Conservation (phyloP, 768 basidiomycete species). For the Lepiota subincarnata region DNA sequence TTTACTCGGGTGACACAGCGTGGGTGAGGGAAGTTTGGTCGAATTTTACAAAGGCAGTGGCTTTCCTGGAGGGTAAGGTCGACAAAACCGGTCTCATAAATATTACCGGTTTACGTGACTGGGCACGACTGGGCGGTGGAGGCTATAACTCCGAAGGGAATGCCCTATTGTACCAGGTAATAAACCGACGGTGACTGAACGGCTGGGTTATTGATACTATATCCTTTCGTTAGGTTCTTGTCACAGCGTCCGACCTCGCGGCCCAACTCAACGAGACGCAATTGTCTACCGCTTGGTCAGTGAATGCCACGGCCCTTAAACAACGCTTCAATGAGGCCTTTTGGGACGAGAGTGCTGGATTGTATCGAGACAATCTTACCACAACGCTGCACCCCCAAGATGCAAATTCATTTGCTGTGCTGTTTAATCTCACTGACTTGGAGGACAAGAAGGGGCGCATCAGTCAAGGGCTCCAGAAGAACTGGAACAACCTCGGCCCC, state of each 20-base stretch:
- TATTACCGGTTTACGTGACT: constrained; percentile 53
- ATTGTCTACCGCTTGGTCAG: constrained; percentile 33
- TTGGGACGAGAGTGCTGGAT: constrained; percentile 43
- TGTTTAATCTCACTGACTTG: constrained; percentile 47
- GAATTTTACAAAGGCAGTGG: constrained; percentile 55
- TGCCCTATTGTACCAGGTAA: constrained; percentile 46
- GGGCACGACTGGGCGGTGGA: constrained; percentile 53
- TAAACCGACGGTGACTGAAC: not conserved
- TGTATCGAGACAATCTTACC: constrained; percentile 53
- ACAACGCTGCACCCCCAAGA: constrained; percentile 54
- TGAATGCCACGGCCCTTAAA: constrained; percentile 48
- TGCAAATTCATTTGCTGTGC: constrained; percentile 51
- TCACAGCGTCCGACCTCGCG: constrained; percentile 44
- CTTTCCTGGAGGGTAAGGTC: constrained; percentile 50
- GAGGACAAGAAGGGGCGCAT: constrained; percentile 34
- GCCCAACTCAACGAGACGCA: constrained; percentile 28
- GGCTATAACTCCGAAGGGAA: constrained; percentile 56
- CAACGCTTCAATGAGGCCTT: constrained; percentile 45
- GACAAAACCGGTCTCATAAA: constrained; percentile 47
- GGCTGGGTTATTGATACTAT: not conserved
- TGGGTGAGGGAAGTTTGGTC: constrained; percentile 50
- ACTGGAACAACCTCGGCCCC: constrained; percentile 51
- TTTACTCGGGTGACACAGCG: constrained; percentile 48
- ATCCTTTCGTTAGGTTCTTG: constrained; percentile 35
- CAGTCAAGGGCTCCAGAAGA: constrained; percentile 42